Percentiles rank a stretch among this genome's conserved stretches.
Conservation (phyloP, 1,284 basidiomycete genomes). For the Moesziomyces globuligerus region DNA sequence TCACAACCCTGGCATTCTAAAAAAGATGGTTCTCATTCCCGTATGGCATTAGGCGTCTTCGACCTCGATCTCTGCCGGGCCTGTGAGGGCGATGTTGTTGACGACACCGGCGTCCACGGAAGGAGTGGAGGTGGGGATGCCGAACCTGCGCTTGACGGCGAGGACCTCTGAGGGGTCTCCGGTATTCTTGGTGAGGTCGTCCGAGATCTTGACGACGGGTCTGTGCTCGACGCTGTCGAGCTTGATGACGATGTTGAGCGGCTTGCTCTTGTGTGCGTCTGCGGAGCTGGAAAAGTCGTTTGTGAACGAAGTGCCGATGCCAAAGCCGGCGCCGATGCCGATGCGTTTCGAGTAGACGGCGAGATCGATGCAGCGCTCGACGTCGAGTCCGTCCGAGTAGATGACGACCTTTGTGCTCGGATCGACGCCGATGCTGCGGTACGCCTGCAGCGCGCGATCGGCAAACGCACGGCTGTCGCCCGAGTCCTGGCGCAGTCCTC, state of each 20-base stretch:
- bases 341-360: constrained; percentile 45
- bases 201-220: constrained; percentile 64
- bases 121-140: constrained; percentile 15
- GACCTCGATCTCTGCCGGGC: constrained; percentile 12
- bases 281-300: constrained; percentile 49
- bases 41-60: constrained; percentile 32
- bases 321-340: constrained; percentile 63
- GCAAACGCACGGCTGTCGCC: constrained; percentile 62
- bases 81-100: constrained; percentile 1
- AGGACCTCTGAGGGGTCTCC: constrained; percentile 57
- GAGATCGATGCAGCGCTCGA: constrained; percentile 55
- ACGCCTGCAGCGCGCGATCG: constrained; percentile 47
- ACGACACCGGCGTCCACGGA: neutral
- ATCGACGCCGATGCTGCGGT: constrained; percentile 56
- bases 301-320: constrained; percentile 59
- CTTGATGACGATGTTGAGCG: constrained; percentile 67
- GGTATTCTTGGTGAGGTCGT: constrained; percentile 66
- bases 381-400: constrained; percentile 61
- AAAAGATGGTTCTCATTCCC: no score
- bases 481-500: constrained; percentile 62
- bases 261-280: constrained; percentile 24
- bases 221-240: constrained; percentile 53
- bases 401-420: constrained; percentile 59
- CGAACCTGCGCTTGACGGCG: constrained; percentile 41
- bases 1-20: neutral